Conservation (phyloP, 164 flowering plant species). For the Aristolochia contorta region DNA sequence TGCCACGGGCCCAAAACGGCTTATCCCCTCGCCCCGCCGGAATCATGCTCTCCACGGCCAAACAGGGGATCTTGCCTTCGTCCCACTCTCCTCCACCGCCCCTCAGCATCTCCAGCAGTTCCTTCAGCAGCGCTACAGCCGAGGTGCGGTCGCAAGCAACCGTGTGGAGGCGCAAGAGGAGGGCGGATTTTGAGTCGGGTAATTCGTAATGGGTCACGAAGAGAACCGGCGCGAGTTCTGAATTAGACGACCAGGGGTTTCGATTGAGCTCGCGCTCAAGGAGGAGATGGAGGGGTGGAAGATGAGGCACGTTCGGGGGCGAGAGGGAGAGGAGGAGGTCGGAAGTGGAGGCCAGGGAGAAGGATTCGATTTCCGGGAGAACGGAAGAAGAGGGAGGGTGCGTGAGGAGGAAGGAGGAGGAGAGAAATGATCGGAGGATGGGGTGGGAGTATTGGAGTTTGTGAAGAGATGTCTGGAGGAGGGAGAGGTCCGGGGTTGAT, state of each 20-base stretch:
- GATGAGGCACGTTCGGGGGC: background rate
- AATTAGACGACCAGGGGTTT: conserved; percentile 47
- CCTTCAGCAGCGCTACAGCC: conserved; percentile 43
- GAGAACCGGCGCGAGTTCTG: conserved; percentile 20
- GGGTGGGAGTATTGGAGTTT: conserved; percentile 58
- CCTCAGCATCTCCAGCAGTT: conserved; percentile 23
- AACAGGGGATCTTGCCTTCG: conserved; percentile 23
- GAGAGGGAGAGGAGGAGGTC: conserved; percentile 14
- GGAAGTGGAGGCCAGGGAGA: conserved; percentile 35
- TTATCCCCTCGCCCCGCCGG: conserved; percentile 53
- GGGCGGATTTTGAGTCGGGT: conserved; percentile 30
- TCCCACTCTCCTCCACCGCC: conserved; percentile 15
- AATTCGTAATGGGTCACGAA: conserved; percentile 36
- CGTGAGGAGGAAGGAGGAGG: conserved; percentile 10
- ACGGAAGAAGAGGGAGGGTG: conserved; percentile 30
- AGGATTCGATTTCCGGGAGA: conserved; percentile 27
- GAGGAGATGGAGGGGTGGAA: conserved; percentile 37
- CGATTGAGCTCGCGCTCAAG: conserved; percentile 62
- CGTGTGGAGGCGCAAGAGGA: conserved; percentile 60
- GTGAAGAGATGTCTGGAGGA: conserved; percentile 48
- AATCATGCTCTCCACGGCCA: conserved; percentile 56
- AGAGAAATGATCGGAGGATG: conserved; percentile 60
- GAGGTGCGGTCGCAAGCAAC: conserved; percentile 61
- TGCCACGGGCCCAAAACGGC: conserved; percentile 81
- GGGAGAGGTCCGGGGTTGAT: conserved; percentile 21